These are phyloP conservation scores for Macrophomina phaseolina DNA, from an alignment of 2,329 filamentous ascomycete species.

Conservation along the genomic window DNA sequence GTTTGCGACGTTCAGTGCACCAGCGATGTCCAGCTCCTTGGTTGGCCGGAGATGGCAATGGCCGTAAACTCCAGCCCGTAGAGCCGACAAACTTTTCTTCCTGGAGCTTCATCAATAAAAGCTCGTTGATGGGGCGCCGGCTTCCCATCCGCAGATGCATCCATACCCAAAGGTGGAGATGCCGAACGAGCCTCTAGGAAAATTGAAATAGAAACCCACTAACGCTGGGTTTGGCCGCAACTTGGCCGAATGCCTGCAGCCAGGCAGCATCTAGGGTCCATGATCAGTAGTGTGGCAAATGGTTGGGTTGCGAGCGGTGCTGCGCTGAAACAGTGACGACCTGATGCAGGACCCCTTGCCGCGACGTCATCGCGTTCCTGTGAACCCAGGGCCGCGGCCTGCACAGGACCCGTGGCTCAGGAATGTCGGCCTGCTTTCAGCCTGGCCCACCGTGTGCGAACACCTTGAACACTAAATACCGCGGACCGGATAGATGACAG, in stretches of 20 bases:
- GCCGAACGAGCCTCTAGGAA: background rate
- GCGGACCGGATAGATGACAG: background rate
- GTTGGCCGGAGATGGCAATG: background rate
- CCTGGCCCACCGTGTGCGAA: background rate
- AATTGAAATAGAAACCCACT: background rate
- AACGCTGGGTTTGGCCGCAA: background rate
- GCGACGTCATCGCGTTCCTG: constrained; percentile 3
- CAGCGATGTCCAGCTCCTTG: background rate
- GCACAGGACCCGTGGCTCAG: background rate
- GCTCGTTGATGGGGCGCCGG: background rate
- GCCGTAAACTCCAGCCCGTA: constrained; percentile 3
- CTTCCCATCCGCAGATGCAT: constrained; percentile 8
- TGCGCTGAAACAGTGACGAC: background rate
- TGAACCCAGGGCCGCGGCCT: background rate
- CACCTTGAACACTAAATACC: constrained; percentile 1
- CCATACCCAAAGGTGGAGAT: constrained; percentile 4
- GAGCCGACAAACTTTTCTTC: constrained; percentile 17
- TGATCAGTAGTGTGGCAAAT: background rate
- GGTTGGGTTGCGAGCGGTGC: background rate
- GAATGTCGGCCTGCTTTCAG: constrained; percentile 5
- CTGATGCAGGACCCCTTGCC: background rate
- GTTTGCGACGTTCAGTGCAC: constrained; percentile 11
- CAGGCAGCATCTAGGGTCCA: background rate
- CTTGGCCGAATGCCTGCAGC: background rate
- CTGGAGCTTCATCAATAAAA: background rate